Evolutionary conservation across 116 monocot genomes (phyloP), one percentile per base, ranked within the genome.

Genomic region (Posidonia oceanica): DNA sequence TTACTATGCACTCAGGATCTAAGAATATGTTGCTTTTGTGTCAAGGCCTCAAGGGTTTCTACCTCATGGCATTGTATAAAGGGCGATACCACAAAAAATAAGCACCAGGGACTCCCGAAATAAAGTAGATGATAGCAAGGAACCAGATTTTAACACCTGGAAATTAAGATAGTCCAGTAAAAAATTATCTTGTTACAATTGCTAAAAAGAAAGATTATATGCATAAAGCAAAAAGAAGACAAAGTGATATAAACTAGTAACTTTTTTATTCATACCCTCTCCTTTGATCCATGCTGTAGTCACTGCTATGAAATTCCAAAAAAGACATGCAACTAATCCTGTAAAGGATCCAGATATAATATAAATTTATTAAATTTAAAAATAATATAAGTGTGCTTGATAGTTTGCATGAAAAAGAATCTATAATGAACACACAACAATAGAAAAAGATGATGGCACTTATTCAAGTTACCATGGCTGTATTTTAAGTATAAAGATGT

Each of bases 261-360:
- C 12, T 22, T 12, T 13, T 67, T 40, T 36, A 37, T 54, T 22
- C 59, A 54, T 61, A 95, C 91, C 92, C 79, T 80, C 85, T 59
- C 89, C 97, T 72, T 90, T 92, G 73, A 97, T 97, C 92, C 92
- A 97, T 76, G 91, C 91, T 60, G 89, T 70, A 54, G 92, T 87
- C 59, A 87, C 87, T 36, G 92, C 81, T 78, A 97, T 82, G 20
- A 97, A 29, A 72, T 97, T 97, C 97, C 97, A 97, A 76, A 81
- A 79, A 14, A 92, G 82, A 63, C 97, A 97, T 29, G 73, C 57
- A 67, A 61, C 52, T 73, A 97, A 80, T 63, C 96, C 89, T 97
- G 88, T 65, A 83, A 44, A 22, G 78, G 23, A 58, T 58, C 21
- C 17, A 48, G 6, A 48, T 0, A 48, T 10, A 12, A 48, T 10